A percentile compares a stretch with the other conserved stretches of the same genome.
These are phyloP conservation scores for Suillus decipiens DNA, from an alignment of 768 basidiomycete species.

Conservation along the genomic window DNA sequence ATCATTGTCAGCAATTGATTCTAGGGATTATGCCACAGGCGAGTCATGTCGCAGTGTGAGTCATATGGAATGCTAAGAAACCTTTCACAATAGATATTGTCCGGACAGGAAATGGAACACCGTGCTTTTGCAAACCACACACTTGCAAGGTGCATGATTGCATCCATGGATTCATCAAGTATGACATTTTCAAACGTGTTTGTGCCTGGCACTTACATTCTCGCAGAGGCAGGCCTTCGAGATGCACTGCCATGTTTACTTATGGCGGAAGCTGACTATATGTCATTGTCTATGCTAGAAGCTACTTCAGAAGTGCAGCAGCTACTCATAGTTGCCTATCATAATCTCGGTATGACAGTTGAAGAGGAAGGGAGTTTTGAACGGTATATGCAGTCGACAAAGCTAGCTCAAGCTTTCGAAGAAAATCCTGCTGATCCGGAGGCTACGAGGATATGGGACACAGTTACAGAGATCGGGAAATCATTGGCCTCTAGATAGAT, in stretches of 20 bases:
- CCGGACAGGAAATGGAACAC: constrained; percentile 73
- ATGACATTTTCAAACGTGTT: constrained; percentile 19
- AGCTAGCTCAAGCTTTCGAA: constrained; percentile 43
- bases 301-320: constrained; percentile 72
- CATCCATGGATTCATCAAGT: constrained; percentile 52
- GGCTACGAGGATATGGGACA: constrained; percentile 53
- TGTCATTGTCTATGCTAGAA: constrained; percentile 54
- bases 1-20: constrained; percentile 60
- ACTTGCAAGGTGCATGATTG: constrained; percentile 73
- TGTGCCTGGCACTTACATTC: constrained; percentile 4
- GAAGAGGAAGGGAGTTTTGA: constrained; percentile 58
- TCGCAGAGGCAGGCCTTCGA: constrained; percentile 39
- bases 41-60: constrained; percentile 15
- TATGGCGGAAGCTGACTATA: constrained; percentile 68
- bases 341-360: constrained; percentile 59
- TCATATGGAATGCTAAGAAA: background rate
- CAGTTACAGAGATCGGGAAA: constrained; percentile 60
- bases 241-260: constrained; percentile 63
- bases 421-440: constrained; percentile 50
- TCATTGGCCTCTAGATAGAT: constrained; percentile 44
- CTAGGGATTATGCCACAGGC: constrained; percentile 87
- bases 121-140: constrained; percentile 75
- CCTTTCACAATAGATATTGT: constrained; percentile 53
- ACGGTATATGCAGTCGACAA: constrained; percentile 49
- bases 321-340: constrained; percentile 66